These are phyloP conservation scores for Pleurotus giganteus DNA, from an alignment of 768 basidiomycete genomes.

Conservation along the genomic window DNA sequence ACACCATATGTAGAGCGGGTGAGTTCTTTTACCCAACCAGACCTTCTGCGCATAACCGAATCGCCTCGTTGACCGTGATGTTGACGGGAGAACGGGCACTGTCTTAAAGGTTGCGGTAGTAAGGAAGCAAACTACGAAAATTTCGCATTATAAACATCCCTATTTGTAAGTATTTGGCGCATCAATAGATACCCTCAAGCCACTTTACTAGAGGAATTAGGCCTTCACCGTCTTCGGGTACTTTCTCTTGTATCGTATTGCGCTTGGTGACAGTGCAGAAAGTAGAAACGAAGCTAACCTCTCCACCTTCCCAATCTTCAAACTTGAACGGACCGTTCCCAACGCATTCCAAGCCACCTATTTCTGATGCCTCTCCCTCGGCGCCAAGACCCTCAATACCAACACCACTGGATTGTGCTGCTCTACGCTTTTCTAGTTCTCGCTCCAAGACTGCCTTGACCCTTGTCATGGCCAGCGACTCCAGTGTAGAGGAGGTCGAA, in stretches of 20 bases:
- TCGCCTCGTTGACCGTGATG: constrained; percentile 17
- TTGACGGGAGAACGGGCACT: constrained; percentile 17
- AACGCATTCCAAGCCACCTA: constrained; percentile 74
- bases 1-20: constrained; percentile 13
- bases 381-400: constrained; percentile 73
- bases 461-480: constrained; percentile 58
- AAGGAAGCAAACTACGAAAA: neutral
- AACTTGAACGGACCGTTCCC: constrained; percentile 66
- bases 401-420: constrained; percentile 61
- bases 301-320: constrained; percentile 81
- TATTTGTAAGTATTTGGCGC: neutral
- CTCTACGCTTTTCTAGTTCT: constrained; percentile 76
- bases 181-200: constrained; percentile 1
- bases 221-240: neutral
- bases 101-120: constrained; percentile 19
- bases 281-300: constrained; percentile 65
- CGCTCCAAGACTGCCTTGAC: constrained; percentile 79
- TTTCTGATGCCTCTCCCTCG: constrained; percentile 60
- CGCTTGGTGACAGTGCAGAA: constrained; percentile 34
- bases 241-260: neutral
- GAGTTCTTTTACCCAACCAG: constrained; percentile 17
- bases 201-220: neutral
- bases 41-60: constrained; percentile 19
- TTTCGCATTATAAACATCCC: neutral
- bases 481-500: constrained; percentile 32